phyloP scores from a whole-genome alignment of 2,329 filamentous ascomycete genomes.

The Plenodomus lindquistii region DNA sequence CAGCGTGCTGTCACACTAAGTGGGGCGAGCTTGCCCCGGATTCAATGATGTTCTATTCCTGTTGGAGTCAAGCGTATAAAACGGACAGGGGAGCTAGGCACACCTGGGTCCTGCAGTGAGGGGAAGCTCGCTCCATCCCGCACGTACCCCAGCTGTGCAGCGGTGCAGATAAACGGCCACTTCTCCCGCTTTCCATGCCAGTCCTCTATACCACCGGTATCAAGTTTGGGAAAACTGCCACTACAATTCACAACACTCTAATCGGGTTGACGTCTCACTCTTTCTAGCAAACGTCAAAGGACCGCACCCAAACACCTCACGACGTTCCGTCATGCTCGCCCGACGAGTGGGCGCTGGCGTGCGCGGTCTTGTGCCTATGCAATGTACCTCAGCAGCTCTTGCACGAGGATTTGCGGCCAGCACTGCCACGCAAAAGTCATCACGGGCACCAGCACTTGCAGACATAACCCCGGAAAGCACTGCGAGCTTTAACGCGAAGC shows the following conservation, averaged over 20 bases:
- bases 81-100: background rate
- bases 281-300: background rate
- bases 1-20: background rate
- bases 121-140: constrained; percentile 10
- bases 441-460: constrained; percentile 70
- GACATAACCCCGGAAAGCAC: constrained; percentile 78
- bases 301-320: background rate
- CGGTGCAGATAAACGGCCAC: background rate
- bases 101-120: constrained; percentile 5
- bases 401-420: constrained; percentile 36
- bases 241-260: background rate
- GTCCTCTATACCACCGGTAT: background rate
- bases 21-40: background rate
- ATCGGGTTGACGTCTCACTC: background rate
- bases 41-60: background rate
- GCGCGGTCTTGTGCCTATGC: constrained; percentile 25
- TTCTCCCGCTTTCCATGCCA: background rate
- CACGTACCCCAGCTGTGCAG: background rate
- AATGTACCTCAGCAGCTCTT: constrained; percentile 13
- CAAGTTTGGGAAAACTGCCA: background rate
- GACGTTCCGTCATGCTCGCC: constrained; percentile 33
- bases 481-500: constrained; percentile 77
- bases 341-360: constrained; percentile 34
- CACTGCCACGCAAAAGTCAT: constrained; percentile 27
- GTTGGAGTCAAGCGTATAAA: background rate